Conservation (phyloP, 2,329 filamentous ascomycete genomes). For the Trichoderma pleuroti region DNA sequence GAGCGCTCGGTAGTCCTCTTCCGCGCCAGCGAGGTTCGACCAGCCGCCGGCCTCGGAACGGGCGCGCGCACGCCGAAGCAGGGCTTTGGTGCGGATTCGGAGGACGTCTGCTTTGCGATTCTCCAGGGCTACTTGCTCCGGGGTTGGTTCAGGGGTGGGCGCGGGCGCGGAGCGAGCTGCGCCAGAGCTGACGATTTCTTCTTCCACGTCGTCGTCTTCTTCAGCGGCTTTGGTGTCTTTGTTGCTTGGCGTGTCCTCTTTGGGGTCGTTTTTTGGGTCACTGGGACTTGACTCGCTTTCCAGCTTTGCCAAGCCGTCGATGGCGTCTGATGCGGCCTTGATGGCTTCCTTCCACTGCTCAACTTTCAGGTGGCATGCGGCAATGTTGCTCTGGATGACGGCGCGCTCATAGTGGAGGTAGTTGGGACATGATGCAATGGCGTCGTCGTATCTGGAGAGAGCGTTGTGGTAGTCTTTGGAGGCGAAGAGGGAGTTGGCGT, state of each 20-base stretch:
- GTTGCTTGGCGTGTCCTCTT: slow-evolving; percentile 30
- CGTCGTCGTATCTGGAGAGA: slow-evolving; percentile 77
- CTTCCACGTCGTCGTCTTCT: slow-evolving; percentile 48
- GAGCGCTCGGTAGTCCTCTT: slow-evolving; percentile 74
- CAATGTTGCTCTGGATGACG: slow-evolving; percentile 82
- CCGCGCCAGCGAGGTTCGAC: slow-evolving; percentile 73
- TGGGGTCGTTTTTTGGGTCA: slow-evolving; percentile 21
- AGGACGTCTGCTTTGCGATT: slow-evolving; percentile 56
- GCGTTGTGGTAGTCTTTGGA: slow-evolving; percentile 70
- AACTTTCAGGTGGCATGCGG: slow-evolving; percentile 83
- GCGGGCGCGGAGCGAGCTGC: slow-evolving; percentile 49
- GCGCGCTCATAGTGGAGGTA: slow-evolving; percentile 87
- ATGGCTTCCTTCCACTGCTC: slow-evolving; percentile 82
- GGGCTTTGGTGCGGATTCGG: slow-evolving; percentile 76
- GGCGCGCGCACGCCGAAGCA: slow-evolving; percentile 74
- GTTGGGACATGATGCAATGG: slow-evolving; percentile 71
- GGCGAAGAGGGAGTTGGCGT: slow-evolving; percentile 77
- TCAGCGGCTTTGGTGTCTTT: slow-evolving; percentile 37
- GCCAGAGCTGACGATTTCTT: slow-evolving; percentile 58
- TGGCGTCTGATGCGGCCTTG: slow-evolving; percentile 65
- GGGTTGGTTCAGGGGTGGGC: slow-evolving; percentile 19
- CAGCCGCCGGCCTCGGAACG: slow-evolving; percentile 70
- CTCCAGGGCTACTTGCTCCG: slow-evolving; percentile 22
- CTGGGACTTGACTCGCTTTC: slow-evolving; percentile 30
- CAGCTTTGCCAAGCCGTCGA: slow-evolving; percentile 69